These are phyloP conservation scores for Carex myosuroides DNA, from an alignment of 176 grass and related monocot genomes.

Conservation along the genomic window DNA sequence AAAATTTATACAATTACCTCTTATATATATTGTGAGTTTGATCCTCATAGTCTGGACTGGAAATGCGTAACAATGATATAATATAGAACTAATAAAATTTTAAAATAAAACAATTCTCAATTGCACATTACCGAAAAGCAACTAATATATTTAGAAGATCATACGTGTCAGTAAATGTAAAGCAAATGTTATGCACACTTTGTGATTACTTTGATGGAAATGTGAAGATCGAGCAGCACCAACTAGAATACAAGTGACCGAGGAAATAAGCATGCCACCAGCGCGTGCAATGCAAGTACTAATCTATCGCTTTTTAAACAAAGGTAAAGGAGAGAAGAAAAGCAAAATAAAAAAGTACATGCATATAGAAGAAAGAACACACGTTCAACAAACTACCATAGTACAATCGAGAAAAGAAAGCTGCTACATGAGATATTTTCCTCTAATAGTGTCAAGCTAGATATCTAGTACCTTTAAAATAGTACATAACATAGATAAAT, in stretches of 20 bases:
- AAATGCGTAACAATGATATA: too few relatives aligned
- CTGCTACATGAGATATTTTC: not conserved
- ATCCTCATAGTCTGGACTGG: too few relatives aligned
- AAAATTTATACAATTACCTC: too few relatives aligned
- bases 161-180: not conserved
- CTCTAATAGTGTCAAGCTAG: not conserved
- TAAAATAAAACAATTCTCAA: too few relatives aligned
- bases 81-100: too few relatives aligned
- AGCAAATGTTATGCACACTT: not conserved
- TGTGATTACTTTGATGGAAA: conserved; percentile 10
- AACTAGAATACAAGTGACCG: not conserved
- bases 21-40: too few relatives aligned
- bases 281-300: not conserved
- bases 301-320: not conserved
- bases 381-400: conserved; percentile 1
- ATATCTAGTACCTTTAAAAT: not conserved
- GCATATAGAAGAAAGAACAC: not conserved
- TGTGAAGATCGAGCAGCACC: not conserved
- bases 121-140: too few relatives aligned
- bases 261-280: not conserved
- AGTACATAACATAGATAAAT: conserved; percentile 2
- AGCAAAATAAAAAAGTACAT: not conserved
- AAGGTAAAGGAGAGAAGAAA: not conserved
- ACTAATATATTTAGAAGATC: not conserved
- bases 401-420: not conserved